These are phyloP conservation scores for Cytospora paraplurivora DNA, from an alignment of 2,329 filamentous ascomycete genomes.

Conservation along the genomic window DNA sequence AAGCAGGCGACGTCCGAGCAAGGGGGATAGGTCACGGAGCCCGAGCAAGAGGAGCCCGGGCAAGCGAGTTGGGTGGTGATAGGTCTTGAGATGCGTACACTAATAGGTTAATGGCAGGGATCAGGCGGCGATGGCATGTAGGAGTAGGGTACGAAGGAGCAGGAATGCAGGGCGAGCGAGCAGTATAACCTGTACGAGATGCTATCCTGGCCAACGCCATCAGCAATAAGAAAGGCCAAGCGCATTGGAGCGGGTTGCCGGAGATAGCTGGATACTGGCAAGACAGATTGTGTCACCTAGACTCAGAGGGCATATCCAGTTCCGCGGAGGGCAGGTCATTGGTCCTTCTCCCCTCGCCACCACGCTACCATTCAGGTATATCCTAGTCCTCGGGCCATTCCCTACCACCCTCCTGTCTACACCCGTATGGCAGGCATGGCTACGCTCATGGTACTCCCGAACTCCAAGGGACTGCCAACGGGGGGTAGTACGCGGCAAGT, in stretches of 20 bases:
- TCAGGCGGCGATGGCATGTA: background rate
- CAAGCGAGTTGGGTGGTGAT: slow-evolving; percentile 12
- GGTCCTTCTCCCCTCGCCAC: too few relatives aligned
- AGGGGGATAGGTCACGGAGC: slow-evolving; percentile 51
- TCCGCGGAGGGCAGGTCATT: too few relatives aligned
- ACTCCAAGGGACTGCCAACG: background rate
- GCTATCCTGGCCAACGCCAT: background rate
- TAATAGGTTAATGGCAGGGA: background rate
- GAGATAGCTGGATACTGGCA: background rate
- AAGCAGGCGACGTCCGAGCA: slow-evolving; percentile 52
- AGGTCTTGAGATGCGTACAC: background rate
- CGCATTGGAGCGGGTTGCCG: background rate
- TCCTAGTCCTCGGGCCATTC: background rate
- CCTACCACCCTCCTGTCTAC: background rate
- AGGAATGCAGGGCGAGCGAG: background rate
- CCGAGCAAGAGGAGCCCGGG: slow-evolving; percentile 50
- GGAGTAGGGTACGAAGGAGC: background rate
- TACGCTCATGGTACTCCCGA: background rate
- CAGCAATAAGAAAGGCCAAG: background rate
- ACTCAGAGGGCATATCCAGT: background rate
- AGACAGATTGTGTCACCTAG: background rate
- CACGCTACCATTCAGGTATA: background rate
- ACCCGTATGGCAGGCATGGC: background rate
- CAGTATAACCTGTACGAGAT: background rate
- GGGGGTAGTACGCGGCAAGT: background rate